Evolutionary conservation across 306 rosid genomes (phyloP).

Genomic region (Glycyrrhiza uralensis): DNA sequence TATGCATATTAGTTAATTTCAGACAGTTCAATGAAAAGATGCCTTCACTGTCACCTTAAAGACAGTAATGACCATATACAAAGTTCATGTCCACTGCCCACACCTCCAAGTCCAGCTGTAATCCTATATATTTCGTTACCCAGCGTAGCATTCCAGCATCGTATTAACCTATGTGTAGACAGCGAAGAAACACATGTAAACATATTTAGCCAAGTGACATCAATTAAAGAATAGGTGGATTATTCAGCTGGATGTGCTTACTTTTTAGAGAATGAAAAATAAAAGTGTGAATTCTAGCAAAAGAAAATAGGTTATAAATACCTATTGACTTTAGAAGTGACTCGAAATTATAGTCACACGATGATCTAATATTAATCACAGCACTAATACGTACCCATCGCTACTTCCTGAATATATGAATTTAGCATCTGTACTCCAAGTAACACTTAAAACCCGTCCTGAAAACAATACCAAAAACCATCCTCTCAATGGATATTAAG

Average conservation of each 20-base stretch:
- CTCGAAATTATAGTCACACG: not conserved
- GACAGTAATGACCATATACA: conserved; percentile 86
- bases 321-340: not conserved
- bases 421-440: conserved; percentile 80
- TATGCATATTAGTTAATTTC: not conserved
- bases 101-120: conserved; percentile 86
- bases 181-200: not conserved
- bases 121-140: conserved; percentile 78
- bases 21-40: not conserved
- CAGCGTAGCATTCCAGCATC: conserved; percentile 71
- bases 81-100: conserved; percentile 65
- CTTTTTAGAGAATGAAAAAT: not conserved
- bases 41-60: conserved; percentile 52
- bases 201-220: not conserved
- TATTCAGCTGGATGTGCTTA: not conserved
- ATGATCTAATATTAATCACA: not conserved
- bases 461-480: conserved; percentile 23
- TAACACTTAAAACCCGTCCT: conserved; percentile 81
- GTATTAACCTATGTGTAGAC: conserved; percentile 49
- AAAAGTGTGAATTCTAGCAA: not conserved
- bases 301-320: not conserved
- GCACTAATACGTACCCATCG: conserved; percentile 68
- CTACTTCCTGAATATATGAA: conserved; percentile 84
- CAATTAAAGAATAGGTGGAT: not conserved
- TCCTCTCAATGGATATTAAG: not conserved